phyloP scores from a whole-genome alignment of 2,329 filamentous ascomycete genomes.

The Plectosphaerella cucumerina region DNA sequence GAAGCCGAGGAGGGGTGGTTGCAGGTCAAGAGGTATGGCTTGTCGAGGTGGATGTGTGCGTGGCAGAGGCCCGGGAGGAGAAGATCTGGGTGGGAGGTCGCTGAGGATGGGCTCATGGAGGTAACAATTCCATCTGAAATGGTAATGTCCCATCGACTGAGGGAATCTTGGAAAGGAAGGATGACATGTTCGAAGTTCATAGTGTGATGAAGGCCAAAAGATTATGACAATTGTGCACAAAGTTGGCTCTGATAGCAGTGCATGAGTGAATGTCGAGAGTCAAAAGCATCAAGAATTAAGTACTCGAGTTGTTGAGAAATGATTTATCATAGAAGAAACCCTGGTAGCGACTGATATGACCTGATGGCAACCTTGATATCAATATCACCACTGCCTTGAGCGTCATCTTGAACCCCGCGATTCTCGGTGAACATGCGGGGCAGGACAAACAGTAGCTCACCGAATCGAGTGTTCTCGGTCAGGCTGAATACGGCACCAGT shows the following conservation, averaged over 20 bases:
- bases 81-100: conserved; percentile 15
- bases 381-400: not conserved
- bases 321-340: too few relatives aligned
- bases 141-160: conserved; percentile 1
- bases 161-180: conserved; percentile 1
- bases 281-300: too few relatives aligned
- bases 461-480: too few relatives aligned
- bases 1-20: conserved; percentile 14
- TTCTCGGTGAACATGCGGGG: too few relatives aligned
- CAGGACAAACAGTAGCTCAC: too few relatives aligned
- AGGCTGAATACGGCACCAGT: too few relatives aligned
- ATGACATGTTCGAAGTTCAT: conserved; percentile 4
- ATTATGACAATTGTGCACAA: too few relatives aligned
- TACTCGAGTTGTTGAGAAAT: not conserved
- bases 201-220: not conserved
- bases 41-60: conserved; percentile 70
- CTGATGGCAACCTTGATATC: too few relatives aligned
- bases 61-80: conserved; percentile 53
- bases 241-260: too few relatives aligned
- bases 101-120: not conserved
- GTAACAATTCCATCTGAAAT: conserved; percentile 10
- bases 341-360: too few relatives aligned
- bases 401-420: too few relatives aligned
- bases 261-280: too few relatives aligned
- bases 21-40: conserved; percentile 52